Evolutionary conservation across 2,329 filamentous ascomycete genomes (phyloP).

Genomic region (Hortaea sp.): DNA sequence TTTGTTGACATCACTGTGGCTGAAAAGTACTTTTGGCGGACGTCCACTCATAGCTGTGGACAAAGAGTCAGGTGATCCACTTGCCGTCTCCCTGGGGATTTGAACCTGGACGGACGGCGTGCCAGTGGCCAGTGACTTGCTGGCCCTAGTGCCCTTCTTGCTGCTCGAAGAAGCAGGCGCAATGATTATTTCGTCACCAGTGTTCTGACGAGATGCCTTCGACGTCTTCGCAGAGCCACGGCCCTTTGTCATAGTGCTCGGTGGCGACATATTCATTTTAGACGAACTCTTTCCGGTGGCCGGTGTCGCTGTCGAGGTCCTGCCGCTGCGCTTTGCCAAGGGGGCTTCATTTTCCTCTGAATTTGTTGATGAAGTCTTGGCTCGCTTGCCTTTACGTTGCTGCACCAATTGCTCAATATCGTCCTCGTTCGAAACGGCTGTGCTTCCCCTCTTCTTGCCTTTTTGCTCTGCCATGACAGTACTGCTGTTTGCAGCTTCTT

Average conservation of each 20-base stretch:
- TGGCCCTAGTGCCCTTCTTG: neutral
- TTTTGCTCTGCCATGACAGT: too few relatives aligned
- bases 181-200: neutral
- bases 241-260: neutral
- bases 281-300: too few relatives aligned
- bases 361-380: too few relatives aligned
- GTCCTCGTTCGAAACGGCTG: too few relatives aligned
- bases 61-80: neutral
- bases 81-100: neutral
- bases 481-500: too few relatives aligned
- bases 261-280: neutral
- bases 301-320: too few relatives aligned
- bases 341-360: too few relatives aligned
- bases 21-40: slow-evolving; percentile 15
- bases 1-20: slow-evolving; percentile 6
- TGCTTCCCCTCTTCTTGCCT: too few relatives aligned
- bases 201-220: neutral
- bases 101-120: neutral
- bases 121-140: neutral
- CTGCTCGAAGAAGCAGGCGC: neutral
- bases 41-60: neutral
- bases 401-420: too few relatives aligned
- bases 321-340: too few relatives aligned
- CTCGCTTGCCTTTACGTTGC: too few relatives aligned
- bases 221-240: neutral